phyloP scores from a whole-genome alignment of 1,284 basidiomycete genomes.

The Malassezia globosa region DNA sequence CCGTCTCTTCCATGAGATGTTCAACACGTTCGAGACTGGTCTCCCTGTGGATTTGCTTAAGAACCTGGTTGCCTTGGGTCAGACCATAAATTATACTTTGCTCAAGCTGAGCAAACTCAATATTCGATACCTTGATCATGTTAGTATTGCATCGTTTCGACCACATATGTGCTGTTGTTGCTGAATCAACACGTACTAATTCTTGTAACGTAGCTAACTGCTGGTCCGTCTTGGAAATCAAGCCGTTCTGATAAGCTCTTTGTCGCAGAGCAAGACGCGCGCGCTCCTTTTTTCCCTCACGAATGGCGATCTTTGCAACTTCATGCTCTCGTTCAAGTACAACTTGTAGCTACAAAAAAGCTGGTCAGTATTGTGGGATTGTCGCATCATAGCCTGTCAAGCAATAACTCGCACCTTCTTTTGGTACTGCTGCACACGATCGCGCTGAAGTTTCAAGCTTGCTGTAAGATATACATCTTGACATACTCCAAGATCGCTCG shows the following conservation, averaged over 20 bases:
- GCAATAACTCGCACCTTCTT: constrained; percentile 58
- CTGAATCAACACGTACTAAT: constrained; percentile 56
- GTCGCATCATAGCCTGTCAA: not conserved
- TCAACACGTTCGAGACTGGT: constrained; percentile 88
- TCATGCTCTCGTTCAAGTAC: constrained; percentile 76
- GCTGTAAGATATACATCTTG: not conserved
- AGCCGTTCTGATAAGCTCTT: constrained; percentile 82
- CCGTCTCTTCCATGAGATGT: constrained; percentile 77
- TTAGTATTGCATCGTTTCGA: not conserved
- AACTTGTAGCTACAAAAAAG: constrained; percentile 80
- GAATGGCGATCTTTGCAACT: constrained; percentile 72
- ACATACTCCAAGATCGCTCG: constrained; percentile 81
- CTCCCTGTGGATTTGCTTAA: constrained; percentile 86
- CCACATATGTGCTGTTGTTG: no score
- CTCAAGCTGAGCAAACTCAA: constrained; percentile 91
- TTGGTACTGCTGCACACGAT: constrained; percentile 90
- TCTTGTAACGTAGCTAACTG: constrained; percentile 83
- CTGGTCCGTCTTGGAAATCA: constrained; percentile 74
- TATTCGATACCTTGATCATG: constrained; percentile 65
- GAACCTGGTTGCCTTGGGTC: constrained; percentile 79
- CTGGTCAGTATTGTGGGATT: no score
- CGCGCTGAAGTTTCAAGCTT: constrained; percentile 85
- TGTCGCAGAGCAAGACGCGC: constrained; percentile 74
- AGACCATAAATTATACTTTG: constrained; percentile 82
- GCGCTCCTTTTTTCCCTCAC: constrained; percentile 69